Base-by-base conservation (phyloP, 1,284 basidiomycete species). In the Salmacisia buchloeana region DNA sequence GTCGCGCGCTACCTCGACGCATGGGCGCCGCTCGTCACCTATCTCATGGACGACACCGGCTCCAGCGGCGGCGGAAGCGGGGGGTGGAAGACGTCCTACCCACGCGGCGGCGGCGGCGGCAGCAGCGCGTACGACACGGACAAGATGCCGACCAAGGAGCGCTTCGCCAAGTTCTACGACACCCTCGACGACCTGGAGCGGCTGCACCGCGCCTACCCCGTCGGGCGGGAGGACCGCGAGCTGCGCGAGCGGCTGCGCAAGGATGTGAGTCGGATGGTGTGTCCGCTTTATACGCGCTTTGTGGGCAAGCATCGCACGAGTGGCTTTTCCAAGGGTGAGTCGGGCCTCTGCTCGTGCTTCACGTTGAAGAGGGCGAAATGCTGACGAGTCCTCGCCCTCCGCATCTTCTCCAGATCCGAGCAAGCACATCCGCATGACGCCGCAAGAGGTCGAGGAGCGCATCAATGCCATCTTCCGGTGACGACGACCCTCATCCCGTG, bases 161-260 rank as follows among this genome's bases (percentile, higher is more conserved):
- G 73, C 10, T 77, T 77, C 39, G 70, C 74, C 25, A 70, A 68
- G 43, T 76, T 76, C 61, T 76, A 72, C 64, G 74, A 76, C 15
- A 64, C 65, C 27, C 60, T 76, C 2, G 74, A 76, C 45, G 74
- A 76, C 41, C 49, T 76, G 21, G 73, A 75, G 56, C 31, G 70
- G 2, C 46, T 76, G 33, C 74, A 76, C 52, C 65, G 70, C n/a
- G 74, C 74, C 2, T 76, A 72, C 63, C 74, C 75, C 1, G 62
- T 75, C 35, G 68, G 64, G 38, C 68, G 60, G 52, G 70, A 72
- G 39, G 74, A 77, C 58, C 56, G 46, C 12, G 69, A 75, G 56
- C 58, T 77, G 59, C 66, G 68, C 23, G 66, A 70, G 3, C 36
- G 64, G 7, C 43, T 77, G 18, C 49, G 61, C 41, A 62, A 67